Percentiles rank a stretch among this genome's conserved stretches.
Conservation (phyloP, 345 rosid genomes). For the Pistacia vera region DNA sequence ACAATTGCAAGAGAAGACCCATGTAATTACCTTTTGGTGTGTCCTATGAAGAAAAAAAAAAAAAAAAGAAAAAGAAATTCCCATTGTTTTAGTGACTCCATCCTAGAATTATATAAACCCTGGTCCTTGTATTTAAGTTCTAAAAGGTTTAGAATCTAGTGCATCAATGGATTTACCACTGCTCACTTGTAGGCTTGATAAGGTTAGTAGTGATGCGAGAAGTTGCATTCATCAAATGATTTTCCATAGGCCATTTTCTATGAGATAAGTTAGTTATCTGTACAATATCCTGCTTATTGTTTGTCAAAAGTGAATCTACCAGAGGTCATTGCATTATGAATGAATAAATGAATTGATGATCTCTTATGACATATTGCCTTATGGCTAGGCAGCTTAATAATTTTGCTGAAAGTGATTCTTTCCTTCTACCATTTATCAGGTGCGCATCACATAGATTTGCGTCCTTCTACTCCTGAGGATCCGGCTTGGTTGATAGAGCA, state of each 20-base stretch:
- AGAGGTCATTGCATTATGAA: not conserved
- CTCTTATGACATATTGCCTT: too few relatives aligned
- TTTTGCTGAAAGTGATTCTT: not conserved
- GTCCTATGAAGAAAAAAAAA: too few relatives aligned
- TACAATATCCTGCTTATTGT: not conserved
- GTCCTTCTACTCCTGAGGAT: conserved; percentile 66
- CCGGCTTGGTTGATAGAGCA: conserved; percentile 84
- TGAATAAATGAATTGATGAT: conserved; percentile 1
- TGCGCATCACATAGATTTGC: conserved; percentile 88
- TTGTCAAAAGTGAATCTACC: not conserved
- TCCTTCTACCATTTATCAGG: conserved; percentile 39
- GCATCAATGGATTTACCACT: not conserved
- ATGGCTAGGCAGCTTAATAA: not conserved
- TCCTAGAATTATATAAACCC: too few relatives aligned
- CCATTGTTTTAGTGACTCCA: too few relatives aligned
- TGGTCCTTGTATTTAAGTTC: not conserved
- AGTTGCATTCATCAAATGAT: not conserved
- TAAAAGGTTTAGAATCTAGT: not conserved
- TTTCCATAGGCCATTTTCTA: not conserved
- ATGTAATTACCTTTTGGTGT: too few relatives aligned
- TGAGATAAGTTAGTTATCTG: not conserved
- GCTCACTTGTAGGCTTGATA: not conserved
- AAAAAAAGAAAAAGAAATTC: too few relatives aligned
- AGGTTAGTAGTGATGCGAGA: not conserved
- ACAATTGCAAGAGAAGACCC: too few relatives aligned